These are phyloP conservation scores for Keithomyces neogunnii DNA, from an alignment of 2,329 filamentous ascomycete genomes.

Conservation along the genomic window DNA sequence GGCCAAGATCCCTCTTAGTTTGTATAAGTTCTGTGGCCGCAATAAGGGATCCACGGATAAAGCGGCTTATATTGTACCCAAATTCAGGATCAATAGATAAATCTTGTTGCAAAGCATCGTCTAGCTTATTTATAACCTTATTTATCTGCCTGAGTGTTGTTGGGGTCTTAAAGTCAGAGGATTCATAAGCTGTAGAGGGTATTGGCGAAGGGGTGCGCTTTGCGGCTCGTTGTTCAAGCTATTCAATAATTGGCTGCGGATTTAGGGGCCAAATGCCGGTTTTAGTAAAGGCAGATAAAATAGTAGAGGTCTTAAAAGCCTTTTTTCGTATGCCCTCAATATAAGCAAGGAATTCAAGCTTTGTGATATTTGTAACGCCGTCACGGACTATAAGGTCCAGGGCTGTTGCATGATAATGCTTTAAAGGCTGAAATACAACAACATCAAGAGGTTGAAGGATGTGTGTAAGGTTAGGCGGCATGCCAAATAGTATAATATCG, in stretches of 20 bases:
- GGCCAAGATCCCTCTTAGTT: constrained; percentile 1
- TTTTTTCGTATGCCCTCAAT: background rate
- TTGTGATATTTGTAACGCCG: background rate
- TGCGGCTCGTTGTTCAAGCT: background rate
- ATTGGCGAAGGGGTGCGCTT: background rate
- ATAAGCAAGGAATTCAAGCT: constrained; percentile 1
- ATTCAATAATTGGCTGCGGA: background rate
- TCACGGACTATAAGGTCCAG: background rate
- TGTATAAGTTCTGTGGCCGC: constrained; percentile 1
- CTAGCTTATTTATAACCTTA: constrained; percentile 4
- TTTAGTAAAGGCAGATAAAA: constrained; percentile 1
- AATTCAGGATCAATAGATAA: background rate
- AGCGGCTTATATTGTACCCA: background rate
- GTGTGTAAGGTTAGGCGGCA: constrained; percentile 2
- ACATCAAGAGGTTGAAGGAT: constrained; percentile 4
- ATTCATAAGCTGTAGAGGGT: background rate
- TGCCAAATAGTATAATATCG: constrained; percentile 21
- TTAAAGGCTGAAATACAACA: constrained; percentile 3
- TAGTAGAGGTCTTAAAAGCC: background rate
- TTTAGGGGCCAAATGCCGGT: constrained; percentile 1
- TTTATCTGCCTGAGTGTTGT: constrained; percentile 2
- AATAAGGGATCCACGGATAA: constrained; percentile 4
- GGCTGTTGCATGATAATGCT: constrained; percentile 1
- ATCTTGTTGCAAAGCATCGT: constrained; percentile 3
- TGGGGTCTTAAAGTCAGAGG: constrained; percentile 1